A percentile compares a stretch with the other conserved stretches of the same genome.
phyloP scores from a whole-genome alignment of 108 stramenopile species.

The Aurantiochytrium sp. region DNA sequence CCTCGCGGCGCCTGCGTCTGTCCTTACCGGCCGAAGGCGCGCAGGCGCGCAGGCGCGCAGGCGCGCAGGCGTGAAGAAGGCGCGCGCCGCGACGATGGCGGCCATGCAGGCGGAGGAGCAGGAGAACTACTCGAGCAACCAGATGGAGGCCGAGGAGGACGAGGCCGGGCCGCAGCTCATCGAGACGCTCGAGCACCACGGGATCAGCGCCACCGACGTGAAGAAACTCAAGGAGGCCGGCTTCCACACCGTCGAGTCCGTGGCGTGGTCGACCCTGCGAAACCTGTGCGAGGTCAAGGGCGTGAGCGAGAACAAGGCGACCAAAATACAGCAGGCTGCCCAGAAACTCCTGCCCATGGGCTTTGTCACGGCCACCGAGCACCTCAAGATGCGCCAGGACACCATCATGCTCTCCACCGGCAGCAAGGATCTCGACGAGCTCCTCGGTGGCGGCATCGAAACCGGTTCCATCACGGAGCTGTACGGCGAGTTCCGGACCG shows the following conservation, averaged over 20 bases:
- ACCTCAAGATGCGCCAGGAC: slow-evolving; percentile 78
- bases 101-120: neutral
- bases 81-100: no score
- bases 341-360: slow-evolving; percentile 91
- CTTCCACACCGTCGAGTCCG: slow-evolving; percentile 90
- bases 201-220: slow-evolving; percentile 88
- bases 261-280: slow-evolving; percentile 84
- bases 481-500: slow-evolving; percentile 82
- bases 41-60: no score
- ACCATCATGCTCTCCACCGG: slow-evolving; percentile 86
- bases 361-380: slow-evolving; percentile 90
- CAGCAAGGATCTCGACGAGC: slow-evolving; percentile 87
- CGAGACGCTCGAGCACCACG: slow-evolving; percentile 77
- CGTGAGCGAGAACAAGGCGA: slow-evolving; percentile 82
- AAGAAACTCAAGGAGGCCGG: slow-evolving; percentile 91
- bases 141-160: slow-evolving; percentile 26
- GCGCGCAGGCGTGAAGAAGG: no score
- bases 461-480: slow-evolving; percentile 97
- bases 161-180: slow-evolving; percentile 28
- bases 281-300: slow-evolving; percentile 94
- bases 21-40: no score
- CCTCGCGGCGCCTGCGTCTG: no score
- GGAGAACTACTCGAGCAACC: slow-evolving; percentile 4
- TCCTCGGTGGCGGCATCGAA: slow-evolving; percentile 89
- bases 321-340: slow-evolving; percentile 89